Base-by-base conservation (phyloP, 2,329 filamentous ascomycete species). In the Sphaerulina musiva region DNA sequence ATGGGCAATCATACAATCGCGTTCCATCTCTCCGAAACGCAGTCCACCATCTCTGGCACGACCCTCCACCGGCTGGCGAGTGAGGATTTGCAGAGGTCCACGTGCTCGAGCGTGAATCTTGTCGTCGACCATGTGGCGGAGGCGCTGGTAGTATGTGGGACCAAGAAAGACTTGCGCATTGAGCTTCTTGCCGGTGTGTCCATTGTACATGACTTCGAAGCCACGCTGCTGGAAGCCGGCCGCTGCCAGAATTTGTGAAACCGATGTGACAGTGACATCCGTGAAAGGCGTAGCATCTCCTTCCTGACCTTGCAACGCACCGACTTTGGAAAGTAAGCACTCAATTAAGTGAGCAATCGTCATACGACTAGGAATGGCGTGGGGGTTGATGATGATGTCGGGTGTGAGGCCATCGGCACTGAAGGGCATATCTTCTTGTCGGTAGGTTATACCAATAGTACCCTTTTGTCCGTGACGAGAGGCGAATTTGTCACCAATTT, bases 1-100 rank as follows among this genome's bases (percentile, higher is more conserved):
- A 71, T 98, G 95, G n/a, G 95, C 90, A 77, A 98, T 98, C 93
- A 98, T 98, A 72, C 93, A 98, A 82, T 98, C 95, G 77, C 95
- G 92, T 75, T 98, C 95, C 93, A 98, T 98, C 79, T 98, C 93
- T 84, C 93, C 93, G 83, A 98, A 98, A 70, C 95, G 92, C 43
- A 98, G 81, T 78, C 93, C 93, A 80, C 93, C 93, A 70, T 98
- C 95, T 74, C 95, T 80, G 3, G 93, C 93, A 82, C 95, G 88
- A 86, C 93, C 93, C 75, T 98, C 93, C 11, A 98, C 93, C 14
- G 93, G 93, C 73, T 98, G 93, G 54, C 95, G 81, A 2, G 93
- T 98, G 76, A 98, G 82, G 68, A 98, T 98, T 74, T 98, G 93
- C 20, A 95, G 88, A 0, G 93, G 93, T 36, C 95, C 93, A 70